Evolutionary conservation across 2,329 filamentous ascomycete species (phyloP).

Genomic region (Blumeria graminis): DNA sequence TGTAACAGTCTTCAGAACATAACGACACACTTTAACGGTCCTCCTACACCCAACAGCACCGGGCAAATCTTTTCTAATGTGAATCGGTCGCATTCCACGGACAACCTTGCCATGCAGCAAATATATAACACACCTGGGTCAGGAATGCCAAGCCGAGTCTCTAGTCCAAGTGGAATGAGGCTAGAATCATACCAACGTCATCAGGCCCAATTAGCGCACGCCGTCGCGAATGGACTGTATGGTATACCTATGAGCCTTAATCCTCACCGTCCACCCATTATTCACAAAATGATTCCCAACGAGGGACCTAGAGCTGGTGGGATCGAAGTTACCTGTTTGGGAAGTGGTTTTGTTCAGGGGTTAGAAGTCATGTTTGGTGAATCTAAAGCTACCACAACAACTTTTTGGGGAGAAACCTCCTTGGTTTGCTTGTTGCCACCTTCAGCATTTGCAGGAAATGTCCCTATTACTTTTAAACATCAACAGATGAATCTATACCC

Average conservation of each 20-base stretch:
- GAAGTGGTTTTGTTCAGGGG: conserved; percentile 54
- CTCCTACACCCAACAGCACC: conserved; percentile 40
- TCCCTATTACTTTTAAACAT: conserved; percentile 34
- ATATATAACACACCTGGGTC: conserved; percentile 43
- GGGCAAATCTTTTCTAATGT: conserved; percentile 33
- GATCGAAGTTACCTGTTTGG: conserved; percentile 67
- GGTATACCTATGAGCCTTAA: conserved; percentile 24
- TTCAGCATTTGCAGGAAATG: conserved; percentile 29
- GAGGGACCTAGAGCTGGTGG: conserved; percentile 66
- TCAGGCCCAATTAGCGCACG: conserved; percentile 22
- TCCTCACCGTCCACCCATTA: conserved; percentile 33
- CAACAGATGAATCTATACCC: conserved; percentile 20
- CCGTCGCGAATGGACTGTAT: conserved; percentile 25
- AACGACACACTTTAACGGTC: conserved; percentile 26
- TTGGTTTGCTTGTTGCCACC: conserved; percentile 39
- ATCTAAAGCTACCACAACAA: conserved; percentile 33
- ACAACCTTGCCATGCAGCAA: conserved; percentile 36
- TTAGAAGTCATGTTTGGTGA: conserved; percentile 73
- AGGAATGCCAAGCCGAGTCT: conserved; percentile 50
- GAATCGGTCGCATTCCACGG: conserved; percentile 37
- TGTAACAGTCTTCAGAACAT: conserved; percentile 9
- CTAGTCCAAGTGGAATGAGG: conserved; percentile 35
- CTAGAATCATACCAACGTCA: conserved; percentile 21
- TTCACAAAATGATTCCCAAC: conserved; percentile 61
- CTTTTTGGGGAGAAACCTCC: conserved; percentile 37